Conservation (phyloP, 768 basidiomycete species). For the Leccinum disarticulatum region DNA sequence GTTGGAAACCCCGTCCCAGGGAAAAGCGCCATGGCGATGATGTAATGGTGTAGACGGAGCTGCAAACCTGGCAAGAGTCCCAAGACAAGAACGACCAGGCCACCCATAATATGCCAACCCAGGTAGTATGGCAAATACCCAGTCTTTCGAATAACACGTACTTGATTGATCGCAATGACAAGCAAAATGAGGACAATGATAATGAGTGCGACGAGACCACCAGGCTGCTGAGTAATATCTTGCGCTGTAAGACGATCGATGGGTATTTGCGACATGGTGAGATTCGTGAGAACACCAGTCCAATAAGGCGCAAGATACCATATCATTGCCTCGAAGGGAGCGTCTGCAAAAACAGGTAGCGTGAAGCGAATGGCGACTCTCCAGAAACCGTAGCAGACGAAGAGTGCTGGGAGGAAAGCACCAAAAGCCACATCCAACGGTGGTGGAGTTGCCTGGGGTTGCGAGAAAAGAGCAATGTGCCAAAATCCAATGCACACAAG, state of each 20-base stretch:
- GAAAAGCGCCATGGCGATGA: constrained; percentile 70
- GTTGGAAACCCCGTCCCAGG: constrained; percentile 84
- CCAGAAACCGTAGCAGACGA: constrained; percentile 81
- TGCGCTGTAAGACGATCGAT: constrained; percentile 71
- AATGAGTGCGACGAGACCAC: constrained; percentile 66
- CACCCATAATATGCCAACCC: constrained; percentile 70
- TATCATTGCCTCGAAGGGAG: constrained; percentile 70
- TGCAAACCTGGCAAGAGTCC: constrained; percentile 66
- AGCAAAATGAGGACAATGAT: constrained; percentile 64
- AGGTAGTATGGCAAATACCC: constrained; percentile 80
- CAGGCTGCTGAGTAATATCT: constrained; percentile 63
- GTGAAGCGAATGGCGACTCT: constrained; percentile 71
- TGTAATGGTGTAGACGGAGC: constrained; percentile 81
- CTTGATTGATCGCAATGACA: constrained; percentile 66
- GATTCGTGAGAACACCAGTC: constrained; percentile 73
- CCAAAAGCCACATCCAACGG: constrained; percentile 70
- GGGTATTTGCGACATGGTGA: constrained; percentile 70
- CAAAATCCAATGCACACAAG: constrained; percentile 84
- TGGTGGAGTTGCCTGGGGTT: constrained; percentile 66
- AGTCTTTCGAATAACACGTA: constrained; percentile 80
- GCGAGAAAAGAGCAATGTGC: constrained; percentile 80
- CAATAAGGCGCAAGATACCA: constrained; percentile 79
- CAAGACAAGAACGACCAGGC: constrained; percentile 62
- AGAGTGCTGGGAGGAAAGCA: constrained; percentile 75
- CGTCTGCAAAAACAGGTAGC: constrained; percentile 63